Percentiles rank a stretch among this genome's conserved stretches.
Evolutionary conservation across 1,284 basidiomycete genomes (phyloP).

Genomic region (Papiliotrema fonsecae): DNA sequence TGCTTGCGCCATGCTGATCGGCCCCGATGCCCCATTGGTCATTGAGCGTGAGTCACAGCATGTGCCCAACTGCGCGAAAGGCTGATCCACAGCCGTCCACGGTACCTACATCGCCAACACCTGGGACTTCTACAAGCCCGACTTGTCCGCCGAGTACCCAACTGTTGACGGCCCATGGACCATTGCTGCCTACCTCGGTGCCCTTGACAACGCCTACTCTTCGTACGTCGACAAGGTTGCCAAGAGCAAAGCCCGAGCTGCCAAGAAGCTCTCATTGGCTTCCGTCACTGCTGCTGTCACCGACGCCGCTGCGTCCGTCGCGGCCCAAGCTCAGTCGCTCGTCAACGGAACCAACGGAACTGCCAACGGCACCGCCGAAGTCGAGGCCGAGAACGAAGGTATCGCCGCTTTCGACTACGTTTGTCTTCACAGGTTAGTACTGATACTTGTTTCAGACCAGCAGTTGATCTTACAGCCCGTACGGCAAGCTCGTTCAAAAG

Average conservation of each 20-base stretch:
- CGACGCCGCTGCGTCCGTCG: conserved; percentile 21
- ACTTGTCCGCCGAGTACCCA: conserved; percentile 62
- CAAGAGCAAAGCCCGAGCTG: conserved; percentile 50
- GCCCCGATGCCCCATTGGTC: conserved; percentile 89
- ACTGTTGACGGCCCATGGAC: conserved; percentile 97
- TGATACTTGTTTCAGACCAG: neutral
- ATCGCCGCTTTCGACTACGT: conserved; percentile 81
- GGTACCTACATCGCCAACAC: conserved; percentile 97
- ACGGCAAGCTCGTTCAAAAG: conserved; percentile 98
- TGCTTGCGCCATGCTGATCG: conserved; percentile 89
- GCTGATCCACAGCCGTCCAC: conserved; percentile 66
- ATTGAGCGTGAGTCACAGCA: conserved; percentile 74
- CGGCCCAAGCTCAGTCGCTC: conserved; percentile 21
- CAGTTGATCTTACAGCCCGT: conserved; percentile 62
- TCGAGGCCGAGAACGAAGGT: conserved; percentile 55
- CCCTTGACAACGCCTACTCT: conserved; percentile 85
- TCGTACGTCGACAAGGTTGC: conserved; percentile 80
- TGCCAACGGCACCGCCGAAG: conserved; percentile 30
- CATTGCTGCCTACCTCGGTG: conserved; percentile 89
- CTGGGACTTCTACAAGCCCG: conserved; percentile 98
- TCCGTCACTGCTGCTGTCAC: conserved; percentile 25
- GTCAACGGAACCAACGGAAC: conserved; percentile 31
- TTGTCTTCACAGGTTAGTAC: conserved; percentile 69
- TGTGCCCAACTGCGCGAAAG: neutral
- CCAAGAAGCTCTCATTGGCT: conserved; percentile 42